Evolutionary conservation across 176 grass and related monocot genomes (phyloP).

Genomic region (Zea luxurians): DNA sequence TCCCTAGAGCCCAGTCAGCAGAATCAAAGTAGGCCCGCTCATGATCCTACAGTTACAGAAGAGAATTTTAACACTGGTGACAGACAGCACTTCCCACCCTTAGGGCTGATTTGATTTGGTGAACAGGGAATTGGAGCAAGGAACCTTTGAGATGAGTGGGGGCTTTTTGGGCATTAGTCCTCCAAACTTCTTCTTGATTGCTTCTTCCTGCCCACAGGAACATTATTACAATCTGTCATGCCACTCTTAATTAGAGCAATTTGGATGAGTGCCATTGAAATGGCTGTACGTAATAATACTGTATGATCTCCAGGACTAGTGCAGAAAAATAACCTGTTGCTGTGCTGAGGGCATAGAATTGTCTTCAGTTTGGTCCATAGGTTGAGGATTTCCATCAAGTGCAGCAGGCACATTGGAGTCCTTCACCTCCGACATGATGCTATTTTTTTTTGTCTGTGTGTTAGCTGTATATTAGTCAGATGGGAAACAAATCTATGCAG

Average conservation of each 20-base stretch:
- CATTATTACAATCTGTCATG: slow-evolving; percentile 9
- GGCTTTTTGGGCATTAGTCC: slow-evolving; percentile 86
- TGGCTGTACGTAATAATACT: background rate
- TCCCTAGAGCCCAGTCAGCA: slow-evolving; percentile 92
- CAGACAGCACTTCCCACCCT: background rate
- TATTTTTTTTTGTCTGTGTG: background rate
- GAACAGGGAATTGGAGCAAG: background rate
- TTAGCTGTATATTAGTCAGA: no score
- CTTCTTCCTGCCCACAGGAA: slow-evolving; percentile 58
- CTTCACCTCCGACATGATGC: slow-evolving; percentile 53
- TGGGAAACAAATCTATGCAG: no score
- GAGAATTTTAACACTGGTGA: slow-evolving; percentile 16
- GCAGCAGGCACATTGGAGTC: slow-evolving; percentile 26
- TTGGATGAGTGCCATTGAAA: background rate
- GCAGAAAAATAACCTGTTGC: slow-evolving; percentile 60
- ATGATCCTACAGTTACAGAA: slow-evolving; percentile 63
- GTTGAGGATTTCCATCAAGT: slow-evolving; percentile 41
- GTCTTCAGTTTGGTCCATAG: slow-evolving; percentile 57
- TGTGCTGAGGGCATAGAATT: slow-evolving; percentile 76
- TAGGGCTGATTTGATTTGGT: no score
- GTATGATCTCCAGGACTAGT: slow-evolving; percentile 17
- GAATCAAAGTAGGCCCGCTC: slow-evolving; percentile 94
- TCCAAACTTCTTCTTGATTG: slow-evolving; percentile 86
- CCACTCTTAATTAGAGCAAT: slow-evolving; percentile 4
- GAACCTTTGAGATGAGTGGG: slow-evolving; percentile 88